phyloP scores from a whole-genome alignment of 345 rosid genomes.

The Eucalyptus erythrocorys region DNA sequence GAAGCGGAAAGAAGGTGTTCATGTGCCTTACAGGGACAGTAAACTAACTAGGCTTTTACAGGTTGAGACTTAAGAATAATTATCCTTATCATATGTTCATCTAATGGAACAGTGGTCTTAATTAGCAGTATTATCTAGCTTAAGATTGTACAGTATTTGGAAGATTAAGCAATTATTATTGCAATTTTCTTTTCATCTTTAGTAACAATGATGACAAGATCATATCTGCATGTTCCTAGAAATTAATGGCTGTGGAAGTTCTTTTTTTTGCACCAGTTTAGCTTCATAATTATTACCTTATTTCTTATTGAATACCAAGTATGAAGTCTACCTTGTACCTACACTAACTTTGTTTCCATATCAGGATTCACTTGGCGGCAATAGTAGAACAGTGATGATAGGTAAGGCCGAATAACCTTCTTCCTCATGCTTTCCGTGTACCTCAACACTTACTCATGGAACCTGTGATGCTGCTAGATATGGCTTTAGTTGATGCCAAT shows the following conservation, averaged over 20 bases:
- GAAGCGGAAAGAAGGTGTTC: constrained; percentile 88
- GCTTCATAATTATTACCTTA: not conserved
- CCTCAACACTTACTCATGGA: not conserved
- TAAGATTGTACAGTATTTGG: not conserved
- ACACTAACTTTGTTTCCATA: not conserved
- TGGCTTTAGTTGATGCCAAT: not conserved
- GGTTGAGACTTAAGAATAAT: constrained; percentile 21
- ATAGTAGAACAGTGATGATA: constrained; percentile 98
- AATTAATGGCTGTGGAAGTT: not conserved
- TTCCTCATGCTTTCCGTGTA: not conserved
- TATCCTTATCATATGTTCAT: not conserved
- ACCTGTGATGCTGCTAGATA: not conserved
- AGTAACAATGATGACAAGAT: not conserved
- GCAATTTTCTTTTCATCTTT: not conserved
- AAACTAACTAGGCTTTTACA: constrained; percentile 97
- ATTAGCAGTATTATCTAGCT: not conserved
- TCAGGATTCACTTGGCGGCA: constrained; percentile 99
- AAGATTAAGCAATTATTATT: not conserved
- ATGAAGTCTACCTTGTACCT: not conserved
- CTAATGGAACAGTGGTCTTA: not conserved
- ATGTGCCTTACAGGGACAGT: constrained; percentile 97
- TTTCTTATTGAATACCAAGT: not conserved
- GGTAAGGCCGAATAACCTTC: constrained; percentile 29
- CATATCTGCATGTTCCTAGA: not conserved
- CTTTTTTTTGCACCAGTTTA: not conserved